Base-by-base conservation (phyloP, 2,329 filamentous ascomycete species). In the Epichloe hybrida region DNA sequence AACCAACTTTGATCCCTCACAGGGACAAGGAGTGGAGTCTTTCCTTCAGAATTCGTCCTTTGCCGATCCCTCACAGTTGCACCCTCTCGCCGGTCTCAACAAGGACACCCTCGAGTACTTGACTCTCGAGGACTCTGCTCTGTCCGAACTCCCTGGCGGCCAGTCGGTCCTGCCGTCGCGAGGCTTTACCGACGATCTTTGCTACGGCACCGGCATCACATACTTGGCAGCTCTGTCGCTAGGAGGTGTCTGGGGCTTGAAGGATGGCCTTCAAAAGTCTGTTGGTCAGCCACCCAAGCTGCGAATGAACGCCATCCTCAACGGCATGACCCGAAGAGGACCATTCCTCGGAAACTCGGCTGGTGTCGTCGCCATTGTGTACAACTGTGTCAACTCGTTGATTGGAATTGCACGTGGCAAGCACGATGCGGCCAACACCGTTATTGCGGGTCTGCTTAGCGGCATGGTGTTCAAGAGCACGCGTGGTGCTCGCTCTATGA, bases 391-490 rank as follows among this genome's bases (percentile, higher is more conserved):
- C 67, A 95, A 95, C 72, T 93, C 87, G 35, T 80, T 80, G 51
- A 81, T 95, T 54, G 89, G 88, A 39, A 82, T 86, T 61, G 67
- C 83, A 56, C 77, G 90, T 54, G 88, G 88, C 56, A 88, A 88
- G 71, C 89, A 95, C 60, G 94, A 98, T 67, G 79, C 88, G 3
- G 80, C 84, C 52, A 98, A 98, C 73, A 93, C 88, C 56, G 79
- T 98, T 50, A 69, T 79, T 20, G 91, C 93, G 5, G 93, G 94
- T 57, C 85, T 77, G 1, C 67, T 98, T 59, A 95, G 89, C 63
- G 93, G 93, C 52, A 90, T 91, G 77, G 66, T 98, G 13, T 98
- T 98, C 73, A 97, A 96, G 77, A 95, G 90, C 68, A 97, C 94
- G 46, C 80, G 87, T 62, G 93, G 93, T 5, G 56, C 93, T 54